Evolutionary conservation across 2,329 filamentous ascomycete genomes (phyloP), one percentile per base, ranked within the genome.

Genomic region (Fusarium circinatum): DNA sequence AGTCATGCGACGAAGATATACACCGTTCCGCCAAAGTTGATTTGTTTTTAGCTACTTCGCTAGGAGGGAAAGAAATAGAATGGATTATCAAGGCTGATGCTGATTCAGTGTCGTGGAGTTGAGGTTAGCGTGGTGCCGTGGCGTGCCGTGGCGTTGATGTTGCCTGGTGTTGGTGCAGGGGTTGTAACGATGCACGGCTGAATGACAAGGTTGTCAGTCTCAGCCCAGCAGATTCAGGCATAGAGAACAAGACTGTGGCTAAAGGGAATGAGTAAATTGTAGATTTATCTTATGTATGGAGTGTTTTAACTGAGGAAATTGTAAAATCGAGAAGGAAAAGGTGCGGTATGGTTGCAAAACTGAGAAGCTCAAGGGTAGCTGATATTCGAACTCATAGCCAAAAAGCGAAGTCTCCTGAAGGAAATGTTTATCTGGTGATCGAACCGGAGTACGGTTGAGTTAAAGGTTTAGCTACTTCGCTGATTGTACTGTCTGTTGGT

Each of bases 341-440:
- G 9, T 38, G 5, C 20, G 4, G 13, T 0, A 5, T n/a, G 13
- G 9, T 12, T 38, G 10, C 4, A 13, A 47, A 26, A 26, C 12
- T 18, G 20, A 32, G 32, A 26, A 3, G 5, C 15, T 36, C 7
- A 22, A 28, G 22, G 13, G 18, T 5, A 36, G 22, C 14, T 36
- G 24, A 15, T 6, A 58, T 18, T 58, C 55, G 55, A 58, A 58
- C 55, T 36, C 2, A 13, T 6, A 9, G 28, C n/a, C 49, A 71
- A 71, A 70, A 71, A 68, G 56, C 68, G 68, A 71, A 71, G 62
- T 52, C 49, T 54, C 62, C 41, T 34, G 17, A 44, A 15, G n/a
- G 55, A 44, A 49, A 39, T 6, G 12, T 15, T 34, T 26, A 6
- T 26, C 8, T 12, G 9, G 18, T 26, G 20, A 24, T 44, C 11